Evolutionary conservation across 2,329 filamentous ascomycete genomes (phyloP).

Genomic region (Chaetomiaceae sp.): DNA sequence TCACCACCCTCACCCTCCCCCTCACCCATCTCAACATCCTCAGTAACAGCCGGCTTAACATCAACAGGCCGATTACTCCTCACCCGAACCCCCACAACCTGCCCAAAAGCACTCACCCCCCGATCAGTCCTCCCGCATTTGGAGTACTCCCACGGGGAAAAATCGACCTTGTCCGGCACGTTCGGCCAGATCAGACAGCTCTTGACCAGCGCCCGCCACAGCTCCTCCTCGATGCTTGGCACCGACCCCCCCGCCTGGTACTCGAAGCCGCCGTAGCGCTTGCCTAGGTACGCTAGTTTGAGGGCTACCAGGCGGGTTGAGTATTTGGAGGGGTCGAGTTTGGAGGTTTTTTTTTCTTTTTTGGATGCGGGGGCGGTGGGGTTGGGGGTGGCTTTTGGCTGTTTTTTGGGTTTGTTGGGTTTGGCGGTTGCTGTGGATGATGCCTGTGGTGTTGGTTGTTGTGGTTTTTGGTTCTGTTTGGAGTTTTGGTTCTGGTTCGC

Average conservation of each 20-base stretch:
- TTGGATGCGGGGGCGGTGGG: slow-evolving; percentile 3
- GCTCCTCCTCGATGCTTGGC: slow-evolving; percentile 84
- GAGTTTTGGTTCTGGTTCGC: background rate
- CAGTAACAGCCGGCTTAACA: slow-evolving; percentile 30
- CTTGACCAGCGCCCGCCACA: slow-evolving; percentile 87
- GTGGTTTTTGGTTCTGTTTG: background rate
- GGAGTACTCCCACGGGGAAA: slow-evolving; percentile 81
- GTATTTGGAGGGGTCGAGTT: slow-evolving; percentile 76
- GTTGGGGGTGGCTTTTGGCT: background rate
- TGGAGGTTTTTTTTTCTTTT: slow-evolving; percentile 42
- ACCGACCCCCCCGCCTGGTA: slow-evolving; percentile 68
- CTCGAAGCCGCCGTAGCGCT: slow-evolving; percentile 89
- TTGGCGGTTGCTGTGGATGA: background rate
- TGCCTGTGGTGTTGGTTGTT: background rate
- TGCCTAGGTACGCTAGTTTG: slow-evolving; percentile 90
- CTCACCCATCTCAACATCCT: slow-evolving; percentile 9
- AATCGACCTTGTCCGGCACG: slow-evolving; percentile 61
- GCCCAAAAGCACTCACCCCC: slow-evolving; percentile 93
- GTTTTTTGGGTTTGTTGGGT: background rate
- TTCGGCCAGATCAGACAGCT: slow-evolving; percentile 74
- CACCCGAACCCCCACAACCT: slow-evolving; percentile 81
- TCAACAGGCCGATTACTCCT: slow-evolving; percentile 71
- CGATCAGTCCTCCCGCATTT: slow-evolving; percentile 93
- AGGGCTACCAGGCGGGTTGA: slow-evolving; percentile 79
- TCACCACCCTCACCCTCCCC: slow-evolving; percentile 7